A percentile compares a stretch with the other conserved stretches of the same genome.
Evolutionary conservation across 2,329 filamentous ascomycete species (phyloP).

Genomic region (Penicillium sp.): DNA sequence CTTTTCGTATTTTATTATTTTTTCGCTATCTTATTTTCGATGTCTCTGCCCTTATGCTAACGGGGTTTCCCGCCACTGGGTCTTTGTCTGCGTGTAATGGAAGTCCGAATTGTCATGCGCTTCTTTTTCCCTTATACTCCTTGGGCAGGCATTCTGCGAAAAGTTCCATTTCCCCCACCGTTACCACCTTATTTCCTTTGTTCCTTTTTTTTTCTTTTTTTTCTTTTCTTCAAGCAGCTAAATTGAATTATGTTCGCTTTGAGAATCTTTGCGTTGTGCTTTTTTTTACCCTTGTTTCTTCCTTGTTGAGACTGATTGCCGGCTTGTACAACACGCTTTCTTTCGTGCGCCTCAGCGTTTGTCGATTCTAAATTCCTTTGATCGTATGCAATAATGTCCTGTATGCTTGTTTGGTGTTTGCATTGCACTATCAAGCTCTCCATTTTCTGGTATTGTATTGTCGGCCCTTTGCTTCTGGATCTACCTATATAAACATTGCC

Average conservation of each 20-base stretch:
- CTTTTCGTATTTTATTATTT: conserved; percentile 8
- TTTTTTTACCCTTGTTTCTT: conserved; percentile 15
- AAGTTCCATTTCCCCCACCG: conserved; percentile 39
- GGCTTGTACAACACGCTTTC: conserved; percentile 37
- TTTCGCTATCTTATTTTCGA: conserved; percentile 14
- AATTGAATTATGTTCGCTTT: conserved; percentile 41
- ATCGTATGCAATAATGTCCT: conserved; percentile 10
- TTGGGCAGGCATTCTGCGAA: conserved; percentile 49
- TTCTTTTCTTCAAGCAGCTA: conserved; percentile 36
- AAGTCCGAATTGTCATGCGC: conserved; percentile 38
- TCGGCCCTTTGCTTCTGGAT: background rate
- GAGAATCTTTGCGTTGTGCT: conserved; percentile 35
- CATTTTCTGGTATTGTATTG: background rate
- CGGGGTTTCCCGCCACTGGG: conserved; percentile 27
- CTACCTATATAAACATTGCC: background rate
- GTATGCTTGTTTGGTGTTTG: conserved; percentile 18
- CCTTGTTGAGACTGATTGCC: conserved; percentile 29
- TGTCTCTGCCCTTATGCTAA: conserved; percentile 20
- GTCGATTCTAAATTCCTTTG: conserved; percentile 18
- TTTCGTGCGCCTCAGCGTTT: conserved; percentile 21
- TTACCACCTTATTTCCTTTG: conserved; percentile 12
- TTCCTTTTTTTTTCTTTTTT: conserved; percentile 12
- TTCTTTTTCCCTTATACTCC: conserved; percentile 36
- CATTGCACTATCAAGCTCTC: conserved; percentile 3
- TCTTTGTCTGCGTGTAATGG: conserved; percentile 40